Percentiles rank a stretch among this genome's conserved stretches.
phyloP scores from a whole-genome alignment of 441 rosid species.

The Cnidoscolus chayamansa region DNA sequence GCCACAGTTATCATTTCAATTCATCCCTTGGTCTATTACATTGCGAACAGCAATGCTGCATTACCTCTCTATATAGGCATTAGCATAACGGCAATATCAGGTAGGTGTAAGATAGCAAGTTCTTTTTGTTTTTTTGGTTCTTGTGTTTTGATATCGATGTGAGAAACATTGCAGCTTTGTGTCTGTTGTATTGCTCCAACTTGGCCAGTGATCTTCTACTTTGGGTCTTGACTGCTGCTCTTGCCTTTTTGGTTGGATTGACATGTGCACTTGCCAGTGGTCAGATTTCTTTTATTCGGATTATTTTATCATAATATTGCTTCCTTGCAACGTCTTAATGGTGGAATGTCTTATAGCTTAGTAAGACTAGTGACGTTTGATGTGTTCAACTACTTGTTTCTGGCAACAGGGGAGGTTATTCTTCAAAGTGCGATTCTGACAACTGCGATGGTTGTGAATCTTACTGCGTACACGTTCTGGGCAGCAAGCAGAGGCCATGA shows the following conservation, averaged over 20 bases:
- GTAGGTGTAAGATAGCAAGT: background rate
- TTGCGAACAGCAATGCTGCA: constrained; percentile 44
- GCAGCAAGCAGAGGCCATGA: constrained; percentile 73
- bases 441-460: constrained; percentile 51
- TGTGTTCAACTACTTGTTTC: background rate
- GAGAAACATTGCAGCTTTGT: constrained; percentile 42
- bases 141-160: background rate
- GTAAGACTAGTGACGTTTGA: too few species aligned
- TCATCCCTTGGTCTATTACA: constrained; percentile 53
- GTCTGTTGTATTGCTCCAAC: constrained; percentile 60
- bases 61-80: constrained; percentile 51
- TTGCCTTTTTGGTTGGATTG: constrained; percentile 64
- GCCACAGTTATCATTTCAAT: constrained; percentile 45
- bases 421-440: constrained; percentile 65
- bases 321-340: too few species aligned
- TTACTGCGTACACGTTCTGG: constrained; percentile 81
- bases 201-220: constrained; percentile 65
- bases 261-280: constrained; percentile 73
- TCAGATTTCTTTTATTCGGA: constrained; percentile 15
- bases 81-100: constrained; percentile 46
- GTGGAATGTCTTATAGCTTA: too few species aligned
- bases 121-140: background rate
- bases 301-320: too few species aligned
- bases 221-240: constrained; percentile 53
- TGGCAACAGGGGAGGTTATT: constrained; percentile 59